Conservation (phyloP, 2,329 filamentous ascomycete species). For the Xylaria sp. region DNA sequence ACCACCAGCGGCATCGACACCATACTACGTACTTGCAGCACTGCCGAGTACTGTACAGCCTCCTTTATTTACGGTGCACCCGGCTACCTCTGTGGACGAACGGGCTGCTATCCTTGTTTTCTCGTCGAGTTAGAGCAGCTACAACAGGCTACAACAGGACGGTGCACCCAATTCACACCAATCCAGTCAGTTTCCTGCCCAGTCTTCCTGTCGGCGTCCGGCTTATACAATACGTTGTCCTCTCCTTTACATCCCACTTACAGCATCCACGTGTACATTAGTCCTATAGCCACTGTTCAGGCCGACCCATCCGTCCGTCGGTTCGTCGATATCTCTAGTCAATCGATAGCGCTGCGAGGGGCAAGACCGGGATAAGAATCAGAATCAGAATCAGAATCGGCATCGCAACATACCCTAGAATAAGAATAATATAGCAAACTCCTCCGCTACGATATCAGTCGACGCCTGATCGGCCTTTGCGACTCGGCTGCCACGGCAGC, state of each 20-base stretch:
- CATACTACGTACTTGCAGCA: background rate
- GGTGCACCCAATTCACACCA: background rate
- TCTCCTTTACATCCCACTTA: background rate
- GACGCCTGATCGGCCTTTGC: slow-evolving; percentile 11
- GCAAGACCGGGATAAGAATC: background rate
- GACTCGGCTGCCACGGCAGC: slow-evolving; percentile 40
- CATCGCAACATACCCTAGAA: background rate
- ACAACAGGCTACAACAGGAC: no score
- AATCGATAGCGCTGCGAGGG: background rate
- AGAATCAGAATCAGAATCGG: no score
- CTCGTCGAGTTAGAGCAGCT: background rate
- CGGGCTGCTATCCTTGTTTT: no score
- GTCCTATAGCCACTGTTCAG: no score
- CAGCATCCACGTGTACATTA: slow-evolving; percentile 1
- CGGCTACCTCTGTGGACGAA: no score
- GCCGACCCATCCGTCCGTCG: no score
- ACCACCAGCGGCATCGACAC: background rate
- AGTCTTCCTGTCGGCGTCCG: background rate
- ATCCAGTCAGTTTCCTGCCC: background rate
- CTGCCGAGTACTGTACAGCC: no score
- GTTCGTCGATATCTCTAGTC: no score
- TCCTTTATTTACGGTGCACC: background rate
- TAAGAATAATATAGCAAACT: background rate
- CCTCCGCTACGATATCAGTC: background rate
- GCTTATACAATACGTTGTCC: background rate